Conservation (phyloP, 2,329 filamentous ascomycete genomes). For the Epichloe typhina region DNA sequence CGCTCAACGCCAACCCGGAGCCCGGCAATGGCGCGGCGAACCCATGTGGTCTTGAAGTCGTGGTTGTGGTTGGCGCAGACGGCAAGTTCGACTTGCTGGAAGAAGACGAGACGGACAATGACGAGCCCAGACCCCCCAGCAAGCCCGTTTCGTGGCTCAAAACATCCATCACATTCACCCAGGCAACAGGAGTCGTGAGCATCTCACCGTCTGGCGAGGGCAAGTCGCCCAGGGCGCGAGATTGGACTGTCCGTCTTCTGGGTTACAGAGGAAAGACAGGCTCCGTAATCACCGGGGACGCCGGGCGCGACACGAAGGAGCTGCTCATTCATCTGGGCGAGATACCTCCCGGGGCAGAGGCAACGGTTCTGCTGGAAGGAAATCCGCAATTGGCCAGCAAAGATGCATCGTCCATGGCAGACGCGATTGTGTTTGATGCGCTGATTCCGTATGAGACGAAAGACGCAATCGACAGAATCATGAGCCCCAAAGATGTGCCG, state of each 20-base stretch:
- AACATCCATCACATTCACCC: conserved; percentile 6
- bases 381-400: conserved; percentile 7
- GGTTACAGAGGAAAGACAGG: neutral
- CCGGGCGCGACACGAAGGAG: neutral
- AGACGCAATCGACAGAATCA: conserved; percentile 8
- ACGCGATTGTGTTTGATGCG: conserved; percentile 9
- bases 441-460: conserved; percentile 9
- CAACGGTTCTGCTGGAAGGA: conserved; percentile 5
- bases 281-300: neutral
- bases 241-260: conserved; percentile 7
- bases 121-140: neutral
- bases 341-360: conserved; percentile 4
- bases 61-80: conserved; percentile 33
- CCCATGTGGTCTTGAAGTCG: conserved; percentile 33
- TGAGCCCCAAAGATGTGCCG: conserved; percentile 3
- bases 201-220: conserved; percentile 1
- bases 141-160: conserved; percentile 3
- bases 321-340: conserved; percentile 5
- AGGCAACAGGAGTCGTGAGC: conserved; percentile 4
- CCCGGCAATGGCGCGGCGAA: conserved; percentile 34
- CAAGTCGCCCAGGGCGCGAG: neutral
- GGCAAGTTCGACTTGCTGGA: conserved; percentile 23
- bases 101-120: conserved; percentile 6
- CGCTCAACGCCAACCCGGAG: conserved; percentile 31
- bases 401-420: conserved; percentile 7